Conservation (phyloP, 805 yeast genomes). For the Clavispora santaluciae region DNA sequence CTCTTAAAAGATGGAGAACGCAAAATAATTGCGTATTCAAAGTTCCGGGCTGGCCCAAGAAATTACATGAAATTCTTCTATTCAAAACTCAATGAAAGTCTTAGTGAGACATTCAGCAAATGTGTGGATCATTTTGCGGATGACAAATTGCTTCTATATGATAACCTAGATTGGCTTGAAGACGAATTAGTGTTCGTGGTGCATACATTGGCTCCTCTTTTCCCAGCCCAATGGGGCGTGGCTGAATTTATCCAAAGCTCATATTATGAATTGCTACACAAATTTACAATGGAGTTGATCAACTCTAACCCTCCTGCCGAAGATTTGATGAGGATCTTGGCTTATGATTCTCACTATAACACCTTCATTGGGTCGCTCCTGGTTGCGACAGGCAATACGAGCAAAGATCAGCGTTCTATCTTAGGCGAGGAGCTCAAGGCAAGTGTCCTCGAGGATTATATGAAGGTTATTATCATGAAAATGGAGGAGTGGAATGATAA, state of each 20-base stretch:
- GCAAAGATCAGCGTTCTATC: slow-evolving; percentile 48
- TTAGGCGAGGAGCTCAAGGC: slow-evolving; percentile 71
- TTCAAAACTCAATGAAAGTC: slow-evolving; percentile 51
- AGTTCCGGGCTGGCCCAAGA: slow-evolving; percentile 39
- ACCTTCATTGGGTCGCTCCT: slow-evolving; percentile 28
- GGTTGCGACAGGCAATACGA: slow-evolving; percentile 26
- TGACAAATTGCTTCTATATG: slow-evolving; percentile 55
- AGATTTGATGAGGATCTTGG: slow-evolving; percentile 65
- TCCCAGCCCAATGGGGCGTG: slow-evolving; percentile 75
- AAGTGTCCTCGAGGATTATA: slow-evolving; percentile 70
- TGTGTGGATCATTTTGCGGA: slow-evolving; percentile 50
- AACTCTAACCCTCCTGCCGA: slow-evolving; percentile 76
- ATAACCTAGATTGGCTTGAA: slow-evolving; percentile 77
- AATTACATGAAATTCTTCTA: slow-evolving; percentile 60
- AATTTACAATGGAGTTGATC: slow-evolving; percentile 58
- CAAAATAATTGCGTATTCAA: slow-evolving; percentile 23
- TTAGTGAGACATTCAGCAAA: slow-evolving; percentile 62
- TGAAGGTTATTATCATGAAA: slow-evolving; percentile 63
- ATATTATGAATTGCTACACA: slow-evolving; percentile 64
- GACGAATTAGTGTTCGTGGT: slow-evolving; percentile 69
- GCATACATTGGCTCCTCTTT: slow-evolving; percentile 50
- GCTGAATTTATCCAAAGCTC: slow-evolving; percentile 55
- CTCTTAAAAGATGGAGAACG: slow-evolving; percentile 16
- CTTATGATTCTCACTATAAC: slow-evolving; percentile 67
- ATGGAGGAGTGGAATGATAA: slow-evolving; percentile 83